Conservation (phyloP, 257 asterid species). For the Rubia yunnanensis region DNA sequence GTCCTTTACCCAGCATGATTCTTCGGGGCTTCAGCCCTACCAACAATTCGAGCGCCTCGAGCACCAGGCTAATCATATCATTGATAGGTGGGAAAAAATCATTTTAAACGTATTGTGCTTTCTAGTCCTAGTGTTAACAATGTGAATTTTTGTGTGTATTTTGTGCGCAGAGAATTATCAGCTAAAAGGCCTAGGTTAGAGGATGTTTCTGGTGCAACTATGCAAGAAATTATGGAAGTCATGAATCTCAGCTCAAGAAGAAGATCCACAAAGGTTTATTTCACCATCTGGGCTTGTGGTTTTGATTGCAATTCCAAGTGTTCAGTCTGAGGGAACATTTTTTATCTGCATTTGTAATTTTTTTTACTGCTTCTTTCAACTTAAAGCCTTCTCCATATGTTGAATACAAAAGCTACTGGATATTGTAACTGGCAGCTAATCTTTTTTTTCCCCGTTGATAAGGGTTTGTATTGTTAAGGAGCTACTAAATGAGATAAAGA, state of each 20-base stretch:
- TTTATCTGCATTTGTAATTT: not conserved
- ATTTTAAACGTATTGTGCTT: not conserved
- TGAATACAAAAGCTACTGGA: not conserved
- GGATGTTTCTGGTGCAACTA: conserved; percentile 43
- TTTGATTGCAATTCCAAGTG: not conserved
- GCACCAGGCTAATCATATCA: conserved; percentile 27
- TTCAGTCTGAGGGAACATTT: not conserved
- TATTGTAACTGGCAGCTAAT: not conserved
- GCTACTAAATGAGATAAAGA: not conserved
- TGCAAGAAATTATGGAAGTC: conserved; percentile 66
- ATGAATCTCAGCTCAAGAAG: conserved; percentile 54
- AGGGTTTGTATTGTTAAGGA: not conserved
- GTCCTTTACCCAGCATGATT: conserved; percentile 50
- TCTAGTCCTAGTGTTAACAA: not conserved
- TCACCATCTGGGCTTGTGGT: conserved; percentile 1
- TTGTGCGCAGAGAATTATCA: conserved; percentile 28
- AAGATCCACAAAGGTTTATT: conserved; percentile 60
- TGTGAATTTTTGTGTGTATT: not conserved
- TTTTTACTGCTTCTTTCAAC: not conserved
- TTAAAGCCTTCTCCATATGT: not conserved
- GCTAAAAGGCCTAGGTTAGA: conserved; percentile 60
- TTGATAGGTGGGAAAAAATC: not conserved
- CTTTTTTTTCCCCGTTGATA: not conserved
- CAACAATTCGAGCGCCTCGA: conserved; percentile 59
- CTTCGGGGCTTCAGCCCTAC: conserved; percentile 61